Evolutionary conservation across 2,329 filamentous ascomycete species (phyloP), one percentile per base, ranked within the genome.

Genomic region (Talaromyces sp.): DNA sequence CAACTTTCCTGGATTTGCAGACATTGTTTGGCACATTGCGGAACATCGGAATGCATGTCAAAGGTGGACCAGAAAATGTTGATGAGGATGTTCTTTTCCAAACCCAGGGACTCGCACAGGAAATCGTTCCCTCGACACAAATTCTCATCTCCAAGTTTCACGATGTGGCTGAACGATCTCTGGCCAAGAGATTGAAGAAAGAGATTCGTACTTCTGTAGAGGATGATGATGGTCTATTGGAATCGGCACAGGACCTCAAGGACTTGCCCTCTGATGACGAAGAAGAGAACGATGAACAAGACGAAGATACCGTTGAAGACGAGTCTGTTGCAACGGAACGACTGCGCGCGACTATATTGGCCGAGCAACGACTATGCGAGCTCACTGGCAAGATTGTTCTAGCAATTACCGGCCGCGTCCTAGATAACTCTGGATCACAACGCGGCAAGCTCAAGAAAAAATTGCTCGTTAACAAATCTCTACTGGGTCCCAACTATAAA

Each of bases 321-420:
- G 71, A 74, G 35, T 75, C 77, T 2, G 71, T 74, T 5, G 69
- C 64, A n/a, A 73, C 72, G n/a, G 76, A 90, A 72, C 84, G 86
- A 65, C 82, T 87, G 69, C 84, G 88, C 57, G 84, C 85, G 45
- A 86, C 88, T 64, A 84, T 97, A 39, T 84, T 93, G 66, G 88
- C 92, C 0, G 95, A 98, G 77, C 90, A 94, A 74, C 87, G 89
- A 22, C 85, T 98, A 0, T 98, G 94, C 77, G 90, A 94, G 71
- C 83, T 97, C 31, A 89, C 93, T 0, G 90, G 88, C 68, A 96
- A 95, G 74, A 86, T 96, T 50, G 90, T 97, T 43, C 85, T 96
- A 49, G 90, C 89, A 13, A 88, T 96, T 24, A 82, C 90, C 10
- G 91, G 89, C 22, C 88, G 87, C 62, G 87, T 93, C 47, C 82